Percentiles rank a stretch among this genome's conserved stretches.
phyloP scores from a whole-genome alignment of 345 rosid species.

The Turritis glabra region DNA sequence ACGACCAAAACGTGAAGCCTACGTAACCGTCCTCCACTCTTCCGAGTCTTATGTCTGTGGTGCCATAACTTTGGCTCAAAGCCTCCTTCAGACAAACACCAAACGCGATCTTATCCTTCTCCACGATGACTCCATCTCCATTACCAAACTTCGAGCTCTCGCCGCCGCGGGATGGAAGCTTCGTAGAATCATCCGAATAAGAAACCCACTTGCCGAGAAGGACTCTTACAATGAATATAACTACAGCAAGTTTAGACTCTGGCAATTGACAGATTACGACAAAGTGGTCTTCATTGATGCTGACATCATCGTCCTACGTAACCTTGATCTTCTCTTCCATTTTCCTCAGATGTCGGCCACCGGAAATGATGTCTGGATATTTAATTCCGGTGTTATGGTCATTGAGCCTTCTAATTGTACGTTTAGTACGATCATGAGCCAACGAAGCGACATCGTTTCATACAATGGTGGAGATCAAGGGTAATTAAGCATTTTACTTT shows the following conservation, averaged over 20 bases:
- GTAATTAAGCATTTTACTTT: conserved; percentile 8
- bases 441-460: conserved; percentile 63
- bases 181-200: conserved; percentile 62
- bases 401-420: conserved; percentile 97
- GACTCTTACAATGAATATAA: conserved; percentile 81
- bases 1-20: conserved; percentile 69
- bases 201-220: conserved; percentile 77
- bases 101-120: conserved; percentile 85
- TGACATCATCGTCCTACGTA: conserved; percentile 78
- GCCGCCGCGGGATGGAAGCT: conserved; percentile 80
- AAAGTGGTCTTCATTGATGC: conserved; percentile 87
- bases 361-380: conserved; percentile 83
- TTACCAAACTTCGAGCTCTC: conserved; percentile 59
- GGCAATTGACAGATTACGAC: conserved; percentile 87
- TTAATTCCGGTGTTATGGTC: conserved; percentile 94
- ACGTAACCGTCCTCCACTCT: conserved; percentile 89
- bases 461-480: conserved; percentile 98
- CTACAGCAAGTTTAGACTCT: conserved; percentile 85
- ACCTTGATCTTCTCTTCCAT: conserved; percentile 73
- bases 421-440: conserved; percentile 60
- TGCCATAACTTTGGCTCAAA: conserved; percentile 82
- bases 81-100: conserved; percentile 78
- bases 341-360: conserved; percentile 91
- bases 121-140: conserved; percentile 71
- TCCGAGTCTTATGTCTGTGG: conserved; percentile 87